Percentiles rank a stretch among this genome's conserved stretches.
Evolutionary conservation across 768 basidiomycete genomes (phyloP).

Genomic region (Thelephora ganbajun): DNA sequence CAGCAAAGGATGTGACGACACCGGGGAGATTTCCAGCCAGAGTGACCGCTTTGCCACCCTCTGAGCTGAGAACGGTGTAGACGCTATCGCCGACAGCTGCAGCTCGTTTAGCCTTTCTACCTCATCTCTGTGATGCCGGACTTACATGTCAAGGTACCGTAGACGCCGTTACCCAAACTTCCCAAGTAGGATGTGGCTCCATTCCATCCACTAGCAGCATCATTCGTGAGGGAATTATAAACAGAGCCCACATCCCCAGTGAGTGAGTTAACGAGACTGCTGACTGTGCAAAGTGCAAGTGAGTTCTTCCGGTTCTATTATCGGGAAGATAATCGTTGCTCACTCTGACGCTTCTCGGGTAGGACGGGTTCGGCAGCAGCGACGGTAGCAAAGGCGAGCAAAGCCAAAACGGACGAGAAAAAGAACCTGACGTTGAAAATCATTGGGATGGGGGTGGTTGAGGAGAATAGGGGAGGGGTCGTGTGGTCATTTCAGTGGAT

Average conservation of each 20-base stretch:
- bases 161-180: background rate
- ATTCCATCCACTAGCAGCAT: background rate
- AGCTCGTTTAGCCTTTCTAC: background rate
- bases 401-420: constrained; percentile 4
- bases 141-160: background rate
- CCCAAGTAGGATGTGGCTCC: background rate
- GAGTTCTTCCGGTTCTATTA: background rate
- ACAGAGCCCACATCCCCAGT: constrained; percentile 21
- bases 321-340: constrained; percentile 5
- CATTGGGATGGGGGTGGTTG: background rate
- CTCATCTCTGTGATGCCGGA: background rate
- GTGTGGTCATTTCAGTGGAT: too few species aligned
- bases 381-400: constrained; percentile 7
- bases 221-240: background rate
- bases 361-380: constrained; percentile 17
- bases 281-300: constrained; percentile 15
- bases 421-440: constrained; percentile 1
- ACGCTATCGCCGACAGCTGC: constrained; percentile 40
- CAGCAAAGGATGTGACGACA: constrained; percentile 35
- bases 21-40: constrained; percentile 30
- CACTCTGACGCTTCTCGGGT: constrained; percentile 29
- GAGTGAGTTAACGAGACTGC: constrained; percentile 23
- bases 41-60: constrained; percentile 45
- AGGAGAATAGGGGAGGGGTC: background rate
- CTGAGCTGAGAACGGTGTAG: constrained; percentile 41